phyloP scores from a whole-genome alignment of 495 filamentous ascomycete species.

The Pyrenula aspistea region DNA sequence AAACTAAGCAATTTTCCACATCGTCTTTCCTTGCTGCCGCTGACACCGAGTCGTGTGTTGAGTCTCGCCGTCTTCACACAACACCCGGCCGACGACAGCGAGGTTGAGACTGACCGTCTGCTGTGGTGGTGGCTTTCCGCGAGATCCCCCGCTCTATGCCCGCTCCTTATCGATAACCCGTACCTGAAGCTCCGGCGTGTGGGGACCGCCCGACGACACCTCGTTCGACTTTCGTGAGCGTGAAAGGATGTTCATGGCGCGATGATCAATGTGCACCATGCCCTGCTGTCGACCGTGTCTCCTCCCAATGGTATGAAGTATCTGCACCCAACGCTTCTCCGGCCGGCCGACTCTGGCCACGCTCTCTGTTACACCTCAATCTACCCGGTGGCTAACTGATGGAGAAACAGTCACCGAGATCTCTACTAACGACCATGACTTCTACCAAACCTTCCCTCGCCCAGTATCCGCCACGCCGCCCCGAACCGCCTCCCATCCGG shows the following conservation, averaged over 20 bases:
- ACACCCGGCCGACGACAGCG: not conserved
- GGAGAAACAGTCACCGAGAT: not conserved
- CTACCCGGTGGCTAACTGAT: not conserved
- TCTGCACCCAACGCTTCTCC: not conserved
- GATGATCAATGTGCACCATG: not conserved
- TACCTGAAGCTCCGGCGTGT: not conserved
- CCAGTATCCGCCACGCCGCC: too few relatives aligned
- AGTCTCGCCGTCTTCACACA: not conserved
- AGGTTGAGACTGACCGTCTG: not conserved
- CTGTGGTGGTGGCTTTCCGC: not conserved
- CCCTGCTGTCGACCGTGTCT: not conserved
- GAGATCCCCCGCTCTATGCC: not conserved
- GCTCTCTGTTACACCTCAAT: not conserved
- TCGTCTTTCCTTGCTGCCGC: not conserved
- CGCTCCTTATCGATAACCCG: not conserved
- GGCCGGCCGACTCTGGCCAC: not conserved
- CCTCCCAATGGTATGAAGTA: not conserved
- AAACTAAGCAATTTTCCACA: not conserved
- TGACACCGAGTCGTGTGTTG: not conserved
- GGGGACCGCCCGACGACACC: not conserved
- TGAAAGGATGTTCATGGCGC: not conserved
- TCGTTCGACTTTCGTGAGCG: not conserved
- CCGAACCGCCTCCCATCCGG: not conserved
- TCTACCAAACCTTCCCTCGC: not conserved
- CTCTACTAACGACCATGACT: not conserved